Conservation (phyloP, 768 basidiomycete species). For the Lentinula guzmanii region DNA sequence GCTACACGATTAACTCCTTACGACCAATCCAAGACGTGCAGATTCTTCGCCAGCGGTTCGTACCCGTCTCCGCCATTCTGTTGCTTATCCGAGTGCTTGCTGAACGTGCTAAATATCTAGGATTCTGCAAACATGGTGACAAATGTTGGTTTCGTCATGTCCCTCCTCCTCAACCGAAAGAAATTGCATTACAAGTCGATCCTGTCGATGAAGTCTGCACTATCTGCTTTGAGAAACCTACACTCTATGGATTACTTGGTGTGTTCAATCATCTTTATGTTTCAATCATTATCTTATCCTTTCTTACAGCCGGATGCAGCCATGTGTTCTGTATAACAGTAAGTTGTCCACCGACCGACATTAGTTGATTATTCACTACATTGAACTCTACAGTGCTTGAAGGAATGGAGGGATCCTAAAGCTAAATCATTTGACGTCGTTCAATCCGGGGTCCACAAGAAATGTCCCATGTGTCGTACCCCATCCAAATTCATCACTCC, state of each 20-base stretch:
- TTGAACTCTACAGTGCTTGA: slow-evolving; percentile 53
- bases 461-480: slow-evolving; percentile 73
- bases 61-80: background rate
- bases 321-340: slow-evolving; percentile 77
- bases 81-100: background rate
- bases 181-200: slow-evolving; percentile 20
- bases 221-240: slow-evolving; percentile 72
- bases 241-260: slow-evolving; percentile 66
- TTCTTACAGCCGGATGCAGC: slow-evolving; percentile 53
- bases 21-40: slow-evolving; percentile 68
- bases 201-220: slow-evolving; percentile 50
- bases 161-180: slow-evolving; percentile 12
- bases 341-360: slow-evolving; percentile 13
- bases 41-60: slow-evolving; percentile 56
- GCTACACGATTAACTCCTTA: slow-evolving; percentile 53
- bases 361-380: slow-evolving; percentile 4
- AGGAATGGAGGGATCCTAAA: slow-evolving; percentile 65
- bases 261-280: slow-evolving; percentile 13
- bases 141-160: slow-evolving; percentile 74
- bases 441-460: slow-evolving; percentile 59
- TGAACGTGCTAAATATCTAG: slow-evolving; percentile 25
- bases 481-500: slow-evolving; percentile 66
- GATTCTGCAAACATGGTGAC: slow-evolving; percentile 65
- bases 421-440: slow-evolving; percentile 46
- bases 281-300: slow-evolving; percentile 4